phyloP scores from a whole-genome alignment of 257 asterid species.

The Ehretia macrophylla region DNA sequence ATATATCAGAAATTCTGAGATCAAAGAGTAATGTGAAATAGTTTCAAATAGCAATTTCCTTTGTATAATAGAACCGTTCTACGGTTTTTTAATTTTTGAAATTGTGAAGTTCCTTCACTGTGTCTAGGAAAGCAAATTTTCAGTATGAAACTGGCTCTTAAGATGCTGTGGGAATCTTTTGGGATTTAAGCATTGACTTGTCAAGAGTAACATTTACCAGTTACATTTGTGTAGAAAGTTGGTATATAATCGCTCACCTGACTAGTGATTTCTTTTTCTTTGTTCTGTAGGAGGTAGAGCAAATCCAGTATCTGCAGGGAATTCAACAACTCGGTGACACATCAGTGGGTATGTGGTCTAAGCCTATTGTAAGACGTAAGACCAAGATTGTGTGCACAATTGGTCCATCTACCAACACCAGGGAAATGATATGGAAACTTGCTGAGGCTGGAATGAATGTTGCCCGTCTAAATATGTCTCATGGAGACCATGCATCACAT shows the following conservation, averaged over 20 bases:
- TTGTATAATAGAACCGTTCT: too few relatives aligned
- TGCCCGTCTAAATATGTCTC: conserved; percentile 97
- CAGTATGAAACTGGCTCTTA: neutral
- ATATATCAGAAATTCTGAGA: too few relatives aligned
- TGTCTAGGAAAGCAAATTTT: too few relatives aligned
- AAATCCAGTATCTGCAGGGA: conserved; percentile 46
- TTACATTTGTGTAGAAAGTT: neutral
- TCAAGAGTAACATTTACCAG: neutral
- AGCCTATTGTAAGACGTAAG: conserved; percentile 83
- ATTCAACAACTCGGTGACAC: conserved; percentile 54
- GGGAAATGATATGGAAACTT: conserved; percentile 95
- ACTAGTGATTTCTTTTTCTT: neutral
- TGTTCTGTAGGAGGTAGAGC: conserved; percentile 50
- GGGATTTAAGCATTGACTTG: neutral
- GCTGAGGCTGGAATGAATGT: conserved; percentile 99
- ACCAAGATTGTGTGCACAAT: conserved; percentile 97
- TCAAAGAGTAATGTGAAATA: too few relatives aligned
- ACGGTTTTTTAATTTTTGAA: too few relatives aligned
- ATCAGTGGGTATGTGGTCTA: conserved; percentile 60
- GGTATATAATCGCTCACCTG: neutral
- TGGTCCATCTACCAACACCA: conserved; percentile 90
- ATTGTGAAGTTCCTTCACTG: too few relatives aligned
- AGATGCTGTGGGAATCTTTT: neutral
- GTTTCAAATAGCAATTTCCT: too few relatives aligned
- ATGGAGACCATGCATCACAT: conserved; percentile 97